phyloP scores from a whole-genome alignment of 2,329 filamentous ascomycete genomes.

The Cercospora sp. region DNA sequence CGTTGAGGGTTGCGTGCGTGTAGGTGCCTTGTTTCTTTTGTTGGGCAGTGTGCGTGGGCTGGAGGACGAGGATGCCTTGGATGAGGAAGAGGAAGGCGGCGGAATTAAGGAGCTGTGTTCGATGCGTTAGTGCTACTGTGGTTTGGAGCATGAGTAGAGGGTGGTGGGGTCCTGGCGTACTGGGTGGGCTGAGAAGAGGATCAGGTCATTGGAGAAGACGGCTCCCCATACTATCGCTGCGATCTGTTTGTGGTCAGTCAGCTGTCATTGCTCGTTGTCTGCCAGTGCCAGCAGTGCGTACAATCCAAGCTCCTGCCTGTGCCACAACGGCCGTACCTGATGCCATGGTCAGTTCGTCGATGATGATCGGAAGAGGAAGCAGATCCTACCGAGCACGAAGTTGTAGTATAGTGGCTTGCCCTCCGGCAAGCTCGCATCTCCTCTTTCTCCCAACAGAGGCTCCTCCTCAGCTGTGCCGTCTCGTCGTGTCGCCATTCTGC shows the following conservation, averaged over 20 bases:
- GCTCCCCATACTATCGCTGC: constrained; percentile 73
- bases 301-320: constrained; percentile 73
- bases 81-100: constrained; percentile 72
- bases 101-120: constrained; percentile 40
- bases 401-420: constrained; percentile 67
- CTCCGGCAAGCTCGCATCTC: constrained; percentile 70
- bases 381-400: constrained; percentile 66
- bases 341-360: constrained; percentile 15
- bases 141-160: background rate
- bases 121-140: background rate
- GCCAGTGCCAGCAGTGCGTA: constrained; percentile 36
- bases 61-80: constrained; percentile 79
- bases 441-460: constrained; percentile 68
- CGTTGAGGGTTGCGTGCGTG: constrained; percentile 70
- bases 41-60: constrained; percentile 75
- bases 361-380: background rate
- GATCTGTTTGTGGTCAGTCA: constrained; percentile 50
- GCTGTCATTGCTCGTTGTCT: background rate
- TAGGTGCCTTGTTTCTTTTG: constrained; percentile 68
- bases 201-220: constrained; percentile 68
- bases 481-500: constrained; percentile 6
- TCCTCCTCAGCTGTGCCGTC: constrained; percentile 58
- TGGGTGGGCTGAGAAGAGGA: constrained; percentile 86
- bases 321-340: constrained; percentile 78
- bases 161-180: constrained; percentile 52